phyloP scores from a whole-genome alignment of 805 yeast genomes.

The Starmerella vitae region DNA sequence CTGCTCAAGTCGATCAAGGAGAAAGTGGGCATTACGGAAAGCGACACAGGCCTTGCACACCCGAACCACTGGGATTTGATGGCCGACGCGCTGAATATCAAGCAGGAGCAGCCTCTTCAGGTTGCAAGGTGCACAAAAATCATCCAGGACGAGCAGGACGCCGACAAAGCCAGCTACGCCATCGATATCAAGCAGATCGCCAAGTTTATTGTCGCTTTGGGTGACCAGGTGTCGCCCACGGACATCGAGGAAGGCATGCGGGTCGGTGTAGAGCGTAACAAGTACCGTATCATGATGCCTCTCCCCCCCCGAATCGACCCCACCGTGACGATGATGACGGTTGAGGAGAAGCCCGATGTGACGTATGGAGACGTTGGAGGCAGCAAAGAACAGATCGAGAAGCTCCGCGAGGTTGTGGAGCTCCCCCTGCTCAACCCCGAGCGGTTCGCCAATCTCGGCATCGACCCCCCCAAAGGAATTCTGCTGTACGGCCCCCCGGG shows the following conservation, averaged over 20 bases:
- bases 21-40: constrained; percentile 70
- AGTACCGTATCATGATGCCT: constrained; percentile 93
- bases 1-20: constrained; percentile 83
- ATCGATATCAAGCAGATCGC: constrained; percentile 97
- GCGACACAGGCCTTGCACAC: constrained; percentile 95
- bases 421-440: constrained; percentile 89
- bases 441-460: constrained; percentile 89
- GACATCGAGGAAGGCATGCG: constrained; percentile 99
- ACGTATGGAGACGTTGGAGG: constrained; percentile 98
- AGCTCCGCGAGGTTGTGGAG: constrained; percentile 90
- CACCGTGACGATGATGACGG: constrained; percentile 98
- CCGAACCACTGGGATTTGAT: constrained; percentile 95
- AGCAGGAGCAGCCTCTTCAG: constrained; percentile 89
- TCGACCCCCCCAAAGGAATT: constrained; percentile 98
- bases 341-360: constrained; percentile 97
- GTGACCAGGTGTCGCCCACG: constrained; percentile 94
- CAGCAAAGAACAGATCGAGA: constrained; percentile 95
- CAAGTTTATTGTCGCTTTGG: constrained; percentile 90
- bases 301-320: constrained; percentile 97
- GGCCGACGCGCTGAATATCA: constrained; percentile 89
- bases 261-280: constrained; percentile 95
- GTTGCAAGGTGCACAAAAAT: constrained; percentile 98
- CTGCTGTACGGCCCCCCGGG: constrained; percentile 97
- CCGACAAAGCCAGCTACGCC: constrained; percentile 81
- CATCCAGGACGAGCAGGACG: constrained; percentile 39